Evolutionary conservation across 78 protist species (phyloP).

Genomic region (Isochrysis galbana): DNA sequence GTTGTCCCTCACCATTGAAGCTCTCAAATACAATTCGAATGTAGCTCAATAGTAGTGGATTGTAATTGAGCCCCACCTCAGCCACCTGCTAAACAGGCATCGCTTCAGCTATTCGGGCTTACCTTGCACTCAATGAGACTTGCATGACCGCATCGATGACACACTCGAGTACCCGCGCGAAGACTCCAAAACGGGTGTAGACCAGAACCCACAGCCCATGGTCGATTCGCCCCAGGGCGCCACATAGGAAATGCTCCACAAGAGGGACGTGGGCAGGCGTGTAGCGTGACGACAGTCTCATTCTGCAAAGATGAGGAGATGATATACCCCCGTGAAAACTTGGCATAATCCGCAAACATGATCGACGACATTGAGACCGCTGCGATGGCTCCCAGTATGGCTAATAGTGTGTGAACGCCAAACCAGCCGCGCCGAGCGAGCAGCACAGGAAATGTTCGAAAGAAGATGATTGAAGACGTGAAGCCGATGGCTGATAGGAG

Average conservation of each 20-base stretch:
- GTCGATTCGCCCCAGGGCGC: neutral
- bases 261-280: neutral
- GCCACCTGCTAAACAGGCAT: too few species aligned
- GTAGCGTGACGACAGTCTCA: conserved; percentile 3
- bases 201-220: neutral
- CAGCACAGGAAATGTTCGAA: neutral
- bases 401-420: neutral
- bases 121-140: neutral
- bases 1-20: too few species aligned
- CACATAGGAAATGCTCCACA: neutral
- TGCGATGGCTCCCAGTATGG: neutral
- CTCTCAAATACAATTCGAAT: too few species aligned
- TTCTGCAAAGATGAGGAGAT: neutral
- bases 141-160: neutral
- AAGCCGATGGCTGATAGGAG: neutral
- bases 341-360: neutral
- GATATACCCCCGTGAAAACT: neutral
- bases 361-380: neutral
- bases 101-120: too few species aligned
- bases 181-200: too few species aligned
- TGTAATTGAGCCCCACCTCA: too few species aligned
- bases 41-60: too few species aligned
- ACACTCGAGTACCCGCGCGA: neutral
- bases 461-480: neutral
- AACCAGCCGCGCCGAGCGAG: neutral